Base-by-base conservation (phyloP, 305 asterid genomes). In the Fraxinus platypoda region DNA sequence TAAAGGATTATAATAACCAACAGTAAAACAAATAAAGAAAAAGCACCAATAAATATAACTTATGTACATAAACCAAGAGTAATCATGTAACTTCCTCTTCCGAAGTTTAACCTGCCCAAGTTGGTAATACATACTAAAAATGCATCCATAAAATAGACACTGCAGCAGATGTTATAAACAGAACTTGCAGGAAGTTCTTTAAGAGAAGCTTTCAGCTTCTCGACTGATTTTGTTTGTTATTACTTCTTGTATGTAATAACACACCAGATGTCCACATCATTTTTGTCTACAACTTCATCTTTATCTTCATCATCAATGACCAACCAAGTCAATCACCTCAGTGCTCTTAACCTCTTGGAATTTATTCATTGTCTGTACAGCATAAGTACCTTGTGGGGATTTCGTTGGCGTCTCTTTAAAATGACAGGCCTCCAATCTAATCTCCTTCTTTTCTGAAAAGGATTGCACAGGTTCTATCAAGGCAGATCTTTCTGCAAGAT, bases 241-340 rank as follows among this genome's bases (percentile, higher is more conserved):
- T 23, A 28, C 70, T 82, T 66, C 31, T 43, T 17, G 33, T 75
- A 21, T 11, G 52, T 38, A 37, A 37, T 25, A 19, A n/a, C 64
- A 75, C 21, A 38, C 15, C 12, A 25, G 9, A 13, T 57, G 37
- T 8, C 17, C 21, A 26, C 41, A 6, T 8, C 75, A 35, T 52
- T 68, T 46, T 21, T 41, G 30, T 3, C 34, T 38, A 11, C 77
- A 37, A 35, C 79, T 25, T 78, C 81, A 64, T 78, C 52, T 30
- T 12, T 71, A 38, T 57, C 80, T 17, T 79, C 82, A 41, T 79
- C 46, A 80, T 80, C 83, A 21, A 54, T 54, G 66, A 54, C 28
- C 49, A 13, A 34, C 11, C 62, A 25, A 71, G 35, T 70, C 38
- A 8, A 70, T 9, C 76, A 46, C 81, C 37, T 79, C 81, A 15